These are phyloP conservation scores for Ceratobasidium sp. DNA, from an alignment of 1,284 basidiomycete genomes.

Conservation along the genomic window DNA sequence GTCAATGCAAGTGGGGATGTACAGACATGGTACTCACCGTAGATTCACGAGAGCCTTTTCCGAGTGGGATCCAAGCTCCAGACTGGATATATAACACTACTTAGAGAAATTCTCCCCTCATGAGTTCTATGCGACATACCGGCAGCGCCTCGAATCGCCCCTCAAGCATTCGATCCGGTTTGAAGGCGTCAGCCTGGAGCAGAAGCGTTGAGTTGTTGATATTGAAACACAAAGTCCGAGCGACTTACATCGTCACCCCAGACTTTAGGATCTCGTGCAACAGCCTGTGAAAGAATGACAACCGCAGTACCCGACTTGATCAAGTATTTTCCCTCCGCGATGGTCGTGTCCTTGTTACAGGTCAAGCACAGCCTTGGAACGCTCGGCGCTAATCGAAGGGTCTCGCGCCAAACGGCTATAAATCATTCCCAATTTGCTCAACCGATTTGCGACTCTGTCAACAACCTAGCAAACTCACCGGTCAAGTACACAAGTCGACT, in stretches of 20 bases:
- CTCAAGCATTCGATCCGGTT: slow-evolving; percentile 66
- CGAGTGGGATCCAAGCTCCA: slow-evolving; percentile 49
- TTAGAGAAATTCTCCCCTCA: background rate
- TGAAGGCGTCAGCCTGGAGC: slow-evolving; percentile 47
- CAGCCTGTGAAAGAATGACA: slow-evolving; percentile 49
- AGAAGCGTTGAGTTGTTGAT: background rate
- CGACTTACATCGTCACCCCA: slow-evolving; percentile 54
- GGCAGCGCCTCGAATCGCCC: slow-evolving; percentile 52
- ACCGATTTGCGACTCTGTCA: background rate
- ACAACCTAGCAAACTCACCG: slow-evolving; percentile 30
- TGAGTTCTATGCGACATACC: background rate
- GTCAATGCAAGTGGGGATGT: background rate
- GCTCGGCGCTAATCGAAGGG: slow-evolving; percentile 53
- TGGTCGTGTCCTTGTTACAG: slow-evolving; percentile 49
- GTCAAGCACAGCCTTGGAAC: slow-evolving; percentile 50
- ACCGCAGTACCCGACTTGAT: slow-evolving; percentile 50
- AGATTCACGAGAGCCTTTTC: slow-evolving; percentile 49
- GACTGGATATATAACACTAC: background rate
- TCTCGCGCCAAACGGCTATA: slow-evolving; percentile 52
- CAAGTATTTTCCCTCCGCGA: slow-evolving; percentile 51
- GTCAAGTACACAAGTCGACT: slow-evolving; percentile 54
- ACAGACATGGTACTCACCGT: slow-evolving; percentile 50
- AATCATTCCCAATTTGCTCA: background rate
- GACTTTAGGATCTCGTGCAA: slow-evolving; percentile 54
- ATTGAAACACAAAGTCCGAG: slow-evolving; percentile 18